Evolutionary conservation across 306 rosid genomes (phyloP), one percentile per base, ranked within the genome.

Genomic region (Citrullus mucosospermus): DNA sequence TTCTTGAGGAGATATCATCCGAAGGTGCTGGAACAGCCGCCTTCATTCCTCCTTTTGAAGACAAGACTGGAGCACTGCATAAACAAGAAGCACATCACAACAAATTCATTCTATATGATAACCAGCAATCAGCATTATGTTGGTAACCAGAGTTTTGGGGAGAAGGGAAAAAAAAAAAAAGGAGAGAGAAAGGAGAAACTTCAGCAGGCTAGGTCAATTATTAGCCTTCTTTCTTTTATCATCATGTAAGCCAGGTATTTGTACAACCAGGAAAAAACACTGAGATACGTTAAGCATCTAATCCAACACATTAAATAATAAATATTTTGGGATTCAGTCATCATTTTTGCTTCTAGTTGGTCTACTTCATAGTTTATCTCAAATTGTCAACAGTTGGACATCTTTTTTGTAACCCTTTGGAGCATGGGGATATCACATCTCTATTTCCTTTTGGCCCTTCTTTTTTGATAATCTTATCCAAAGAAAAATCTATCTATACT

Each of bases 41-140:
- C 86, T 92, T 95, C 79, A 91, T 84, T 66, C 90, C 84, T 78
- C 91, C 97, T 84, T 93, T 91, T 81, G 97, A 90, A 77, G 99
- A 95, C 86, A 95, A 88, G 78, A 88, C 97, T 34, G 99, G 99
- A 71, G 99, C 96, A 87, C 99, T 95, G 87, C 36, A 86, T 78
- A 60, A 81, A 59, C 83, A 83, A 78, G 60, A 68, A 51, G 11
- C 32, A 38, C 5, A 76, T 41, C 15, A 38, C 68, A 76, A 13
- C 51, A 76, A 57, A 39, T n/a, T 76, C 15, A 56, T 58, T 36
- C 36, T 12, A 56, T 30, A 58, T 58, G 30, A 73, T 9, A 74
- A 53, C 17, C 36, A 34, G 30, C 48, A 73, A 73, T 55, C 61
- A 74, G 14, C 48, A 28, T 43, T 74, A 30, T 16, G 22, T 28